A percentile compares a stretch with the other conserved stretches of the same genome.
These are phyloP conservation scores for Pseudonectria buxi DNA, from an alignment of 2,329 filamentous ascomycete species.

Conservation along the genomic window DNA sequence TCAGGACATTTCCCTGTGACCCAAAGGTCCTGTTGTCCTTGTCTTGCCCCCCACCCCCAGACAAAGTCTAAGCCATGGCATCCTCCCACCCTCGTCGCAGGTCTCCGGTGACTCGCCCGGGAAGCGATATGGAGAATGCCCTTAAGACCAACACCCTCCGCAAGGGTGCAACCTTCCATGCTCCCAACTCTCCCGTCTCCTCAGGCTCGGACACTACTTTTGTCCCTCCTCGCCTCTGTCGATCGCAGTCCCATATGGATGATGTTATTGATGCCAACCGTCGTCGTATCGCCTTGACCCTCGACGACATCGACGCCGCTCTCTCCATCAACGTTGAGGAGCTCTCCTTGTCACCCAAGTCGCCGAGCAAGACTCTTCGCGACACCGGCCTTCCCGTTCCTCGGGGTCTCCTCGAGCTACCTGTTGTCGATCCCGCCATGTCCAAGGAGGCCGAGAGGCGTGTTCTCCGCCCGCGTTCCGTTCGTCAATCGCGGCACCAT, in stretches of 20 bases:
- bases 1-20: slow-evolving; percentile 25
- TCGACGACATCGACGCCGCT: slow-evolving; percentile 59
- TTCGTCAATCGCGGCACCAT: slow-evolving; percentile 56
- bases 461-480: slow-evolving; percentile 46
- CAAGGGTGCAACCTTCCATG: slow-evolving; percentile 65
- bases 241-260: slow-evolving; percentile 64
- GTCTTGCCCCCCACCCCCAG: slow-evolving; percentile 20
- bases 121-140: slow-evolving; percentile 24
- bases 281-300: slow-evolving; percentile 60
- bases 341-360: slow-evolving; percentile 32
- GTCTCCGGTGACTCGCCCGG: slow-evolving; percentile 36
- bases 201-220: slow-evolving; percentile 34
- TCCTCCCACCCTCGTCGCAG: slow-evolving; percentile 42
- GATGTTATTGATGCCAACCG: slow-evolving; percentile 64
- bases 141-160: slow-evolving; percentile 43
- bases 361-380: slow-evolving; percentile 31
- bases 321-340: slow-evolving; percentile 40
- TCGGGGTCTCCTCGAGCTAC: slow-evolving; percentile 50
- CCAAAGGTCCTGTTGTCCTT: slow-evolving; percentile 16
- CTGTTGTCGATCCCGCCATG: slow-evolving; percentile 46
- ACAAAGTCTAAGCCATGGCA: slow-evolving; percentile 39
- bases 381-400: slow-evolving; percentile 56
- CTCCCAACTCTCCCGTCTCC: slow-evolving; percentile 39
- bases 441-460: slow-evolving; percentile 39
- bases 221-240: slow-evolving; percentile 49